phyloP scores from a whole-genome alignment of 352 stramenopile species.

The Phytophthora fragariaefolia region DNA sequence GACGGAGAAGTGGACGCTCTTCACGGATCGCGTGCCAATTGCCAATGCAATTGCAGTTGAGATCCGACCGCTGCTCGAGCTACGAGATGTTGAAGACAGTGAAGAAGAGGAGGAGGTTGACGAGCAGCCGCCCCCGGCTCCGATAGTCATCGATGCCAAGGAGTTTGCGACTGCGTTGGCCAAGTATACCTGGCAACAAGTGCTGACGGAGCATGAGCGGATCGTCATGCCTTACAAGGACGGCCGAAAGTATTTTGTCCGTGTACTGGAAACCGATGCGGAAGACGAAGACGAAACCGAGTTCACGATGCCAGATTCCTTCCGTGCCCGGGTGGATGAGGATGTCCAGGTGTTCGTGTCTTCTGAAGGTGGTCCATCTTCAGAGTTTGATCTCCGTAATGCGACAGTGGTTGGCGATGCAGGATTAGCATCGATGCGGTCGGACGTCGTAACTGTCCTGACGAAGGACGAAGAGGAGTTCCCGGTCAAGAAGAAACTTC shows the following conservation, averaged over 20 bases:
- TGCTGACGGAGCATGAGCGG: constrained; percentile 84
- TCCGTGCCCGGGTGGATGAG: constrained; percentile 70
- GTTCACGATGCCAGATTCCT: constrained; percentile 87
- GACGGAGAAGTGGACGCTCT: constrained; percentile 78
- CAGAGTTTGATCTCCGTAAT: constrained; percentile 55
- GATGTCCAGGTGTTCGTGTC: constrained; percentile 67
- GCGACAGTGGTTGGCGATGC: constrained; percentile 24
- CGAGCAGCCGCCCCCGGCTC: not conserved
- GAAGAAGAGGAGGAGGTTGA: constrained; percentile 24
- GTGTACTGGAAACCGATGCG: constrained; percentile 74
- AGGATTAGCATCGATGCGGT: constrained; percentile 52
- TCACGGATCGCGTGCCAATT: constrained; percentile 53
- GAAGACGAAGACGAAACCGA: constrained; percentile 80
- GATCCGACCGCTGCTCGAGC: constrained; percentile 59
- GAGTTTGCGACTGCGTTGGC: constrained; percentile 64
- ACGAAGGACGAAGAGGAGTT: constrained; percentile 91
- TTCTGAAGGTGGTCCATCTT: constrained; percentile 46
- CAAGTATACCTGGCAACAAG: constrained; percentile 59
- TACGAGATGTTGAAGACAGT: constrained; percentile 2
- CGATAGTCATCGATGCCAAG: constrained; percentile 52
- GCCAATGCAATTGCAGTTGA: constrained; percentile 67
- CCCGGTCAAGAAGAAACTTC: constrained; percentile 88
- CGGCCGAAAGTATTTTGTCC: constrained; percentile 68
- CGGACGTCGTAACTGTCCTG: constrained; percentile 77
- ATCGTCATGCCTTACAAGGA: constrained; percentile 64